Evolutionary conservation across 2,329 filamentous ascomycete species (phyloP).

Genomic region (Alternaria brassicicola): DNA sequence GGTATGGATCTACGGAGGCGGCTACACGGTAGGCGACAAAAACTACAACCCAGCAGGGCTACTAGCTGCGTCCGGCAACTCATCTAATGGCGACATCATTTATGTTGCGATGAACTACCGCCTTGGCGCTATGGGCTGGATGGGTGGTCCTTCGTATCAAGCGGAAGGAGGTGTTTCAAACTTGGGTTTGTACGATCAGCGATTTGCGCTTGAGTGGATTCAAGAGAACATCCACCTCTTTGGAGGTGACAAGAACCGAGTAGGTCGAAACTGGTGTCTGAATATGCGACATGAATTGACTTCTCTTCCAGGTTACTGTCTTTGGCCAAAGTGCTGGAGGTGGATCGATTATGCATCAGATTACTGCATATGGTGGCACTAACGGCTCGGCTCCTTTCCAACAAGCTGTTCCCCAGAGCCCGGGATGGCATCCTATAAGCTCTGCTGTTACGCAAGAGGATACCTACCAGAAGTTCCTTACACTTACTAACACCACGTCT

Average conservation of each 20-base stretch:
- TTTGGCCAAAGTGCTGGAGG: slow-evolving; percentile 49
- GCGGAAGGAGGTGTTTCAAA: slow-evolving; percentile 46
- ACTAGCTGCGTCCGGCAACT: slow-evolving; percentile 51
- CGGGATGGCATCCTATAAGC: slow-evolving; percentile 46
- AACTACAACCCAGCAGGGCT: slow-evolving; percentile 50
- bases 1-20: slow-evolving; percentile 59
- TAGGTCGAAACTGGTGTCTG: slow-evolving; percentile 14
- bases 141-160: slow-evolving; percentile 42
- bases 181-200: slow-evolving; percentile 47
- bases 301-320: slow-evolving; percentile 30
- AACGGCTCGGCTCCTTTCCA: slow-evolving; percentile 49
- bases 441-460: slow-evolving; percentile 39
- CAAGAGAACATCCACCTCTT: slow-evolving; percentile 49
- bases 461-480: slow-evolving; percentile 38
- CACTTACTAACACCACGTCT: slow-evolving; percentile 41
- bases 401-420: slow-evolving; percentile 48
- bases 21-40: slow-evolving; percentile 51
- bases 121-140: slow-evolving; percentile 50
- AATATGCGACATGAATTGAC: background rate
- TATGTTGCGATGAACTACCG: slow-evolving; percentile 56
- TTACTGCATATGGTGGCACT: slow-evolving; percentile 48
- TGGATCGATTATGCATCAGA: slow-evolving; percentile 49
- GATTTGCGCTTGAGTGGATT: slow-evolving; percentile 50
- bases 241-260: slow-evolving; percentile 47
- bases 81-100: slow-evolving; percentile 51